These are phyloP conservation scores for Paramecium sexaurelia DNA, from an alignment of 73 alveolate genomes.

Conservation along the genomic window DNA sequence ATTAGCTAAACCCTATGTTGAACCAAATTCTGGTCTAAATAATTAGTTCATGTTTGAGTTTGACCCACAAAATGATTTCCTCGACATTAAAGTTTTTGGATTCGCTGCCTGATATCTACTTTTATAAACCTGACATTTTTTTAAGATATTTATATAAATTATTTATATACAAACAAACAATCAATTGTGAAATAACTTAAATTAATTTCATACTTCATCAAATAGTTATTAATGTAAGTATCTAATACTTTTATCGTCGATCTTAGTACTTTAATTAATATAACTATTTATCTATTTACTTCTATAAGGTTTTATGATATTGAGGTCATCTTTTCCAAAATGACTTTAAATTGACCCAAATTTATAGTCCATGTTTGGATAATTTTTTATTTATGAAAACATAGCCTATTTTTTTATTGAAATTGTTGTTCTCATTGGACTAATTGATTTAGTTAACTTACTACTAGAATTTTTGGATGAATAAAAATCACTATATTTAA, in stretches of 20 bases:
- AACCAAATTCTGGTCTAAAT: slow-evolving; percentile 51
- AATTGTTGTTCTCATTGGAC: slow-evolving; percentile 9
- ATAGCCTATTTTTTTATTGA: not conserved
- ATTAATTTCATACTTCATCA: not conserved
- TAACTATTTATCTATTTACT: not conserved
- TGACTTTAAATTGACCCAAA: not conserved
- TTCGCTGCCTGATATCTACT: not conserved
- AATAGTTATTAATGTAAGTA: not conserved
- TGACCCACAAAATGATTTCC: slow-evolving; percentile 55
- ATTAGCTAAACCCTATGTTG: slow-evolving; percentile 45
- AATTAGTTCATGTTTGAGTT: slow-evolving; percentile 37
- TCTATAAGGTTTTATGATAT: not conserved
- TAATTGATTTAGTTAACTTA: not conserved
- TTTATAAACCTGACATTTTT: not conserved
- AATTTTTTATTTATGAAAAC: slow-evolving; percentile 1
- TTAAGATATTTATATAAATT: not conserved
- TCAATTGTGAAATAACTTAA: not conserved
- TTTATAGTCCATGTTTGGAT: not conserved
- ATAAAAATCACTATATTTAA: not conserved
- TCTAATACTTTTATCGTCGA: not conserved
- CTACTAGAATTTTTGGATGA: not conserved
- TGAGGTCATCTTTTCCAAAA: not conserved
- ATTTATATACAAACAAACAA: not conserved
- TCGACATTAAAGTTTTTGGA: slow-evolving; percentile 28
- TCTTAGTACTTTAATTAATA: not conserved